These are phyloP conservation scores for Xylariaceae sp. DNA, from an alignment of 2,329 filamentous ascomycete genomes.

Conservation along the genomic window DNA sequence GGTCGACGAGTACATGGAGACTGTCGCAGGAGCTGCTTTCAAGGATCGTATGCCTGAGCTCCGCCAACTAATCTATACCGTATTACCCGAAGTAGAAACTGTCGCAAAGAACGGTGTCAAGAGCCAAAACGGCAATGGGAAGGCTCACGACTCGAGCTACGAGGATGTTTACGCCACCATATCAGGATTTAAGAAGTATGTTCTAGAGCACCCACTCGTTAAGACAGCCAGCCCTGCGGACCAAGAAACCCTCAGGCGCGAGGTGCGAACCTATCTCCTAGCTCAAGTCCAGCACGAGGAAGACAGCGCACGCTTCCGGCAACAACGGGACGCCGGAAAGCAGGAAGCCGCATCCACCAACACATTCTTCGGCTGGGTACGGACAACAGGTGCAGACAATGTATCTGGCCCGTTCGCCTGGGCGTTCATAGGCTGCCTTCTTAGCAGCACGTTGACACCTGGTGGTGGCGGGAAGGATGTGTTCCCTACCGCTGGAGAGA, in stretches of 20 bases:
- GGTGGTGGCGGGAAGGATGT: constrained; percentile 25
- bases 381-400: constrained; percentile 27
- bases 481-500: constrained; percentile 27
- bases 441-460: constrained; percentile 15
- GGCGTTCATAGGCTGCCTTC: constrained; percentile 28
- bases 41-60: constrained; percentile 14
- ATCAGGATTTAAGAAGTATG: constrained; percentile 25
- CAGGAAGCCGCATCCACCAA: constrained; percentile 13
- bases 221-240: constrained; percentile 21
- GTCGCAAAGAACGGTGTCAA: not conserved
- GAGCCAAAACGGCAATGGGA: constrained; percentile 8
- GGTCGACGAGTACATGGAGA: constrained; percentile 34
- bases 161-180: constrained; percentile 23
- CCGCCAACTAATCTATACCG: constrained; percentile 16
- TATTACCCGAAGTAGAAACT: constrained; percentile 15
- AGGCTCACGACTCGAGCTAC: not conserved
- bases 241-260: constrained; percentile 20
- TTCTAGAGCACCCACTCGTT: constrained; percentile 23
- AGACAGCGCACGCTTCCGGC: constrained; percentile 23
- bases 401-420: constrained; percentile 28
- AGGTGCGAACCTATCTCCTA: constrained; percentile 25
- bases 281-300: constrained; percentile 28
- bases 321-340: constrained; percentile 11
- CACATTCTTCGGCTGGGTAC: constrained; percentile 30
- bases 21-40: constrained; percentile 24